Evolutionary conservation across 331 rosid species (phyloP).

Genomic region (Phaseolus coccineus): DNA sequence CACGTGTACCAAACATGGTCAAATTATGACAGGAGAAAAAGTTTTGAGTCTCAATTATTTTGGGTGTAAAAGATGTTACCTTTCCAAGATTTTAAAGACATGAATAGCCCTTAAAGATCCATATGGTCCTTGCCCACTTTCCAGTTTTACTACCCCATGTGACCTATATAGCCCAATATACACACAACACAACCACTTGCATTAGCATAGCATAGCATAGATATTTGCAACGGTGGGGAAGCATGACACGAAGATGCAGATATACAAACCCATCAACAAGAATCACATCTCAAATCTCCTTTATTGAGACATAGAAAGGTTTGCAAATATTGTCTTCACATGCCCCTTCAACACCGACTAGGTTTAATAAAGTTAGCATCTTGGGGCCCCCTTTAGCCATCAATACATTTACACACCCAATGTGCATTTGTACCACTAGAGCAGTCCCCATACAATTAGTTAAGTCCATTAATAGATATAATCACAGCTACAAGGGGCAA

Average conservation of each 20-base stretch:
- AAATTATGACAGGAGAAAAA: not conserved
- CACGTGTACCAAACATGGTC: slow-evolving; percentile 16
- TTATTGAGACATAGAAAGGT: slow-evolving; percentile 38
- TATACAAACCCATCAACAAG: not conserved
- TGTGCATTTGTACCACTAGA: slow-evolving; percentile 13
- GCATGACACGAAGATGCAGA: slow-evolving; percentile 22
- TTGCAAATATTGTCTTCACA: slow-evolving; percentile 50
- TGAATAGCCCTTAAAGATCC: slow-evolving; percentile 21
- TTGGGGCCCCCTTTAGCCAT: slow-evolving; percentile 43
- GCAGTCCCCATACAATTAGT: not conserved
- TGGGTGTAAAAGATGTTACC: not conserved
- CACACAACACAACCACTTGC: not conserved
- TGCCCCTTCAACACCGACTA: slow-evolving; percentile 54
- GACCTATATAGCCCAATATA: slow-evolving; percentile 29
- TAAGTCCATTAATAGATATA: slow-evolving; percentile 4
- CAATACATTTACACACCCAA: not conserved
- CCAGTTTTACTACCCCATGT: slow-evolving; percentile 33
- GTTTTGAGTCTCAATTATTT: slow-evolving; percentile 14
- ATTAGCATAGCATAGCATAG: not conserved
- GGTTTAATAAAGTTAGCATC: slow-evolving; percentile 16
- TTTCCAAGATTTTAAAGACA: slow-evolving; percentile 18
- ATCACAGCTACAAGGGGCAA: slow-evolving; percentile 23
- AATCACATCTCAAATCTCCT: slow-evolving; percentile 20
- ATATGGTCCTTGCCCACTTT: slow-evolving; percentile 13
- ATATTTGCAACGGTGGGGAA: slow-evolving; percentile 9